Conservation (phyloP, 768 basidiomycete genomes). For the Amanita muscaria region DNA sequence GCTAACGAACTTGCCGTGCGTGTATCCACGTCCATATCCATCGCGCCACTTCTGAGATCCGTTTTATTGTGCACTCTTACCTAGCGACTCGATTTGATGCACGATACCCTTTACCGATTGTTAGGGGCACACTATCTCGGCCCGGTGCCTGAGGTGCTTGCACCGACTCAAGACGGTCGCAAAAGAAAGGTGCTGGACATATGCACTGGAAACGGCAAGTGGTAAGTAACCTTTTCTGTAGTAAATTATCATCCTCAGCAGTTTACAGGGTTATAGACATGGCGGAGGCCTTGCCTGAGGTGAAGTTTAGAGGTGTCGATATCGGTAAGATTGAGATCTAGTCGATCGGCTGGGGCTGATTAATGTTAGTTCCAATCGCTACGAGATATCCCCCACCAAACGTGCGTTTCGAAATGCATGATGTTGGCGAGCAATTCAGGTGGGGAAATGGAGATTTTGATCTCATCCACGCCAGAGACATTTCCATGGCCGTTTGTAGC, state of each 20-base stretch:
- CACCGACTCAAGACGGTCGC: constrained; percentile 23
- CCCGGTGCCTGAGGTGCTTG: constrained; percentile 48
- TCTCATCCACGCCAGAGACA: constrained; percentile 54
- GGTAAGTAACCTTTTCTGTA: constrained; percentile 35
- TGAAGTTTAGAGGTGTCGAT: constrained; percentile 62
- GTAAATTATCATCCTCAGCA: constrained; percentile 11
- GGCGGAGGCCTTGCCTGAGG: constrained; percentile 56
- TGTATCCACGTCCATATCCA: constrained; percentile 7
- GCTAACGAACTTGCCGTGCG: constrained; percentile 58
- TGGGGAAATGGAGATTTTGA: constrained; percentile 53
- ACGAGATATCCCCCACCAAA: constrained; percentile 53
- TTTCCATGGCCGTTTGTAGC: constrained; percentile 50
- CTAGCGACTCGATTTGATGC: constrained; percentile 47
- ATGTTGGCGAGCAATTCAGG: constrained; percentile 43
- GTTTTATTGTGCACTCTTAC: not conserved
- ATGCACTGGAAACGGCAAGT: constrained; percentile 69
- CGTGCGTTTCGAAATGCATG: constrained; percentile 57
- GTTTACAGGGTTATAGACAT: constrained; percentile 62
- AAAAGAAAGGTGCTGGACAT: constrained; percentile 57
- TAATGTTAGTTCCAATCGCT: constrained; percentile 55
- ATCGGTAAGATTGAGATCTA: constrained; percentile 44
- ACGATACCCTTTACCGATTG: constrained; percentile 39
- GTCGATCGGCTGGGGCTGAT: constrained; percentile 9
- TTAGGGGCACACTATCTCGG: constrained; percentile 52
- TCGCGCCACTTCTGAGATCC: constrained; percentile 3